Evolutionary conservation across 345 rosid species (phyloP).

Genomic region (Pugionium dolabratum): DNA sequence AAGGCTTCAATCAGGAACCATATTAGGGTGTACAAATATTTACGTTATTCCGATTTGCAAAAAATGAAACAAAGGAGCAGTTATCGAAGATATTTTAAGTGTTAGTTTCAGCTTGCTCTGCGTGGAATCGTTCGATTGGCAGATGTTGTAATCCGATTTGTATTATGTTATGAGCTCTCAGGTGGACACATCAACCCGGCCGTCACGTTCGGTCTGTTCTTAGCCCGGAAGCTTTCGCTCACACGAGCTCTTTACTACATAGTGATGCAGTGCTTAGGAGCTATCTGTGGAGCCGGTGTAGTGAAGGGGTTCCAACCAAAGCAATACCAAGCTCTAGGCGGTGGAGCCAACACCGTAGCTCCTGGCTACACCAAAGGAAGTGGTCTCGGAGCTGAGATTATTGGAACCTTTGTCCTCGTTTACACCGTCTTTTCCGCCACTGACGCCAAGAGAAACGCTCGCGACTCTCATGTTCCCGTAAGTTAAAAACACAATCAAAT

Average conservation of each 20-base stretch:
- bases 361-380: constrained; percentile 55
- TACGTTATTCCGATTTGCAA: too few relatives aligned
- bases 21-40: constrained; percentile 4
- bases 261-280: constrained; percentile 52
- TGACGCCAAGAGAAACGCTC: constrained; percentile 57
- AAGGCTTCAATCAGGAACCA: too few relatives aligned
- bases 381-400: constrained; percentile 52
- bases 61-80: too few relatives aligned
- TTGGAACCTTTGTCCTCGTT: constrained; percentile 50
- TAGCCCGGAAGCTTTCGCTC: constrained; percentile 44
- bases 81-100: too few relatives aligned
- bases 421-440: constrained; percentile 55
- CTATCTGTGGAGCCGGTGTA: constrained; percentile 55
- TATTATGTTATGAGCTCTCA: constrained; percentile 22
- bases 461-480: constrained; percentile 60
- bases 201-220: constrained; percentile 42
- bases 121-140: neutral
- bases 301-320: constrained; percentile 50
- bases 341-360: constrained; percentile 51
- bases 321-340: constrained; percentile 43
- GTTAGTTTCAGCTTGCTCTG: neutral
- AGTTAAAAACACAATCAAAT: constrained; percentile 9
- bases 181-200: constrained; percentile 58
- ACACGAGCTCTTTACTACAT: constrained; percentile 46
- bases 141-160: constrained; percentile 12